Base-by-base conservation (phyloP, 176 grass and related monocot genomes). In the Pontederia paniculata region DNA sequence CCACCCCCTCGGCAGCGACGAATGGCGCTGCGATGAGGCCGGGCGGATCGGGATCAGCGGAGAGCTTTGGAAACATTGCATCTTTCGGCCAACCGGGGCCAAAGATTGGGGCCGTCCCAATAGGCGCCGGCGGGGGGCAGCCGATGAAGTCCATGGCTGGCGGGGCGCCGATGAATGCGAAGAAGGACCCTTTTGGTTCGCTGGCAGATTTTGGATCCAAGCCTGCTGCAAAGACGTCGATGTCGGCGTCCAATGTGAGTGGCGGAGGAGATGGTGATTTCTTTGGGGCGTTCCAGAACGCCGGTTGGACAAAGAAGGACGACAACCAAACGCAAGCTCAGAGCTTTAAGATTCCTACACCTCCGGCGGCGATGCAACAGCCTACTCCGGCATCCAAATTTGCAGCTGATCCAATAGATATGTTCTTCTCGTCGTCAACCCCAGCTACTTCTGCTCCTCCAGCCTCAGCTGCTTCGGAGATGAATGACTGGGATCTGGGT, bases 401-500 rank as follows among this genome's bases (percentile, higher is more conserved):
- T 19, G 51, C 67, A 6, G 20, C 61, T 7, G 74, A 98, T 88
- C 77, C 76, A 45, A 75, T 98, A 52, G 87, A 91, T 45, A 79
- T 72, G 16, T 73, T 91, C 57, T 98, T 98, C 18, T 72, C 93
- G 73, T 91, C 87, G 1, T 66, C 85, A 43, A 43, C 81, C 28
- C 28, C 28, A 37, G 28, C 28, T 37, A 37, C 28, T 5, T 37
- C 28, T 37, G 28, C 28, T 37, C 28, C 28, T 37, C 28, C 28
- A 37, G 61, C 61, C 16, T 44, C 49, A 0, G 44, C 51, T 0
- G 73, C 58, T 23, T 78, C 78, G 54, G 93, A 97, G 59, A 81
- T 81, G 86, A 82, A 87, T 77, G 80, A 83, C 44, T 98, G 93
- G 93, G 87, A 91, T 45, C 44, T 88, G 44, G 83, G 74, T 48